Evolutionary conservation across 305 asterid species (phyloP).

Genomic region (Fraxinus xanthoxyloides): DNA sequence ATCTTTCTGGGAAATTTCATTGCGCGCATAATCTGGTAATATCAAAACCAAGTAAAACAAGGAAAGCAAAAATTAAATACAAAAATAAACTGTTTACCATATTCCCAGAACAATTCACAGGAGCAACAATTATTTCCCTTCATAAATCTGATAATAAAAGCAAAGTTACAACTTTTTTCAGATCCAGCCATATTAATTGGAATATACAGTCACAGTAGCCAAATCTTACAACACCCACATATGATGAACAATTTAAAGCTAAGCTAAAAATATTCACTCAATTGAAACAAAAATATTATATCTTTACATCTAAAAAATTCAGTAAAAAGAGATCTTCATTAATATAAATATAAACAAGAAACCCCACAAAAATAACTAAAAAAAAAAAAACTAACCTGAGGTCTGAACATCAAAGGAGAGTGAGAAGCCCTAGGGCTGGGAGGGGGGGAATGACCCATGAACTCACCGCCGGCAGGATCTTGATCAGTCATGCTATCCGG

Average conservation of each 20-base stretch:
- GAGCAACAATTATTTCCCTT: constrained; percentile 15
- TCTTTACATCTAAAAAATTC: constrained; percentile 11
- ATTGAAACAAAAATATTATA: constrained; percentile 12
- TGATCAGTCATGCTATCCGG: constrained; percentile 32
- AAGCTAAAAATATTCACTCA: constrained; percentile 8
- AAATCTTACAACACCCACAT: constrained; percentile 13
- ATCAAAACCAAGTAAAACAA: neutral
- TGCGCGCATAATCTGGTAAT: neutral
- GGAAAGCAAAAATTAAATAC: neutral
- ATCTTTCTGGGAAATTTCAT: neutral
- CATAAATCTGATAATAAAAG: constrained; percentile 29
- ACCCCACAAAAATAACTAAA: neutral
- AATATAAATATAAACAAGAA: neutral
- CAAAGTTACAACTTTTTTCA: constrained; percentile 12
- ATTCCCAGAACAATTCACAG: neutral
- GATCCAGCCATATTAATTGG: constrained; percentile 41
- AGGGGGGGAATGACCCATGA: constrained; percentile 86
- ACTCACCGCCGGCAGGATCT: constrained; percentile 38
- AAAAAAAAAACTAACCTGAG: constrained; percentile 63
- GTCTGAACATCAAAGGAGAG: constrained; percentile 83
- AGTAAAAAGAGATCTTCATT: neutral
- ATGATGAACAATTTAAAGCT: neutral
- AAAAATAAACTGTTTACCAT: neutral
- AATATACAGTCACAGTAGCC: constrained; percentile 24
- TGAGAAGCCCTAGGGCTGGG: constrained; percentile 91